Conservation (phyloP, 164 flowering plant species). For the Hamamelis virginiana region DNA sequence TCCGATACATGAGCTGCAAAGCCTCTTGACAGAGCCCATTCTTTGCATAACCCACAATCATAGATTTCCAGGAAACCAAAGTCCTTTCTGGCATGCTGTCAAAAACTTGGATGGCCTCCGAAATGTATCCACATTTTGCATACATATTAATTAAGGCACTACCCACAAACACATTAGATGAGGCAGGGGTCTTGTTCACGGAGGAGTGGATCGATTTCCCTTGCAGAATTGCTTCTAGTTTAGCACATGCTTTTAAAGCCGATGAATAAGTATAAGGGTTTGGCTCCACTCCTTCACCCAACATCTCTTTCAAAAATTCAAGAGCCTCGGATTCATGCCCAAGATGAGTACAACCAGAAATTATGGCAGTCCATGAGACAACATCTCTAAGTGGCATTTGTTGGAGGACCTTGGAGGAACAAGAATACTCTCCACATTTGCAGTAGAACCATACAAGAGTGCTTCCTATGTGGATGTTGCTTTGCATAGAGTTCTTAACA, state of each 20-base stretch:
- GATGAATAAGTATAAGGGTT: slow-evolving; percentile 83
- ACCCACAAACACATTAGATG: slow-evolving; percentile 72
- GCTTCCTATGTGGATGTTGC: slow-evolving; percentile 57
- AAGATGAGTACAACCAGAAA: slow-evolving; percentile 61
- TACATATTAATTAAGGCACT: slow-evolving; percentile 85
- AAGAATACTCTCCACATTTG: slow-evolving; percentile 47
- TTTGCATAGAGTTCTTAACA: slow-evolving; percentile 44
- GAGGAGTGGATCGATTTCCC: slow-evolving; percentile 74
- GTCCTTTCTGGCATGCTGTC: slow-evolving; percentile 72
- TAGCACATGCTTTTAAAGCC: slow-evolving; percentile 82
- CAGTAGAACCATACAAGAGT: slow-evolving; percentile 88
- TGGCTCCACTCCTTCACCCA: slow-evolving; percentile 76
- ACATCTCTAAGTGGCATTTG: slow-evolving; percentile 73
- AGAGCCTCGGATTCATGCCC: slow-evolving; percentile 75
- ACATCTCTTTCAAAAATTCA: slow-evolving; percentile 59
- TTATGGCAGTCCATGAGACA: slow-evolving; percentile 84
- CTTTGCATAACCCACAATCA: slow-evolving; percentile 74
- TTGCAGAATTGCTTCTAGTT: slow-evolving; percentile 44
- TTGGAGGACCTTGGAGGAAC: slow-evolving; percentile 58
- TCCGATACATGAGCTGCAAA: slow-evolving; percentile 70
- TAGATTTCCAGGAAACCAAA: slow-evolving; percentile 78
- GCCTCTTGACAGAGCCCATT: slow-evolving; percentile 76
- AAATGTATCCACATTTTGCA: slow-evolving; percentile 72
- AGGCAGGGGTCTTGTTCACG: slow-evolving; percentile 50
- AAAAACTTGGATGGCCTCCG: slow-evolving; percentile 72